Evolutionary conservation across 768 basidiomycete species (phyloP), one percentile per base, ranked within the genome.

Genomic region (Rhizopogon salebrosus): DNA sequence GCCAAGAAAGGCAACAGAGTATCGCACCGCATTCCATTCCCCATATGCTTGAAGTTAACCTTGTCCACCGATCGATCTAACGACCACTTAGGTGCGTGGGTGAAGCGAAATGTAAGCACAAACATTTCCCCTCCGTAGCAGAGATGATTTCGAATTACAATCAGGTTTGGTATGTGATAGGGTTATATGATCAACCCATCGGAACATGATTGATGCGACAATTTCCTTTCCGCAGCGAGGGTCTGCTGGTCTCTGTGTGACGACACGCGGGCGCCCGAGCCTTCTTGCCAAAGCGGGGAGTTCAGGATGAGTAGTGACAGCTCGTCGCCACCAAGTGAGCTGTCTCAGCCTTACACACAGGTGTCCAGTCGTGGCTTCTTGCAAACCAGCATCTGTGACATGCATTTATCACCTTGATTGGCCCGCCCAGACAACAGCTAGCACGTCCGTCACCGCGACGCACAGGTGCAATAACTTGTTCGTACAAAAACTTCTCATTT

Each of bases 31-130:
- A 49, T 23, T 48, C 40, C 50, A 59, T 53, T 59, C 62, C 61
- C 61, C 61, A 54, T 57, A 43, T 52, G 29, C 46, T 51, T 5
- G 35, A 52, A 70, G 66, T 60, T 68, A 68, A 68, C 67, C 67
- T 68, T 68, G 67, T 67, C 50, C 50, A 37, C 14, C 35, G 31
- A 49, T 37, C 61, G 60, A 65, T 67, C 60, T 58, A 59, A 48
- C 41, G 54, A 49, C 55, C 48, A 48, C 52, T 52, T 49, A 50
- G 51, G 45, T 46, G 45, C 23, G 42, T 34, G 45, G 9, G 31
- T 46, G 20, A 23, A 34, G 23, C 38, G 9, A 50, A 26, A 26
- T 50, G 42, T 34, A 31, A 46, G 35, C 31, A 20, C 29, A 31
- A 14, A 5, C 14, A 34, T 46, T 34, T 16, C 29, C 9, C n/a